Base-by-base conservation (phyloP, 1,284 basidiomycete genomes). In the Puccinia polysora region DNA sequence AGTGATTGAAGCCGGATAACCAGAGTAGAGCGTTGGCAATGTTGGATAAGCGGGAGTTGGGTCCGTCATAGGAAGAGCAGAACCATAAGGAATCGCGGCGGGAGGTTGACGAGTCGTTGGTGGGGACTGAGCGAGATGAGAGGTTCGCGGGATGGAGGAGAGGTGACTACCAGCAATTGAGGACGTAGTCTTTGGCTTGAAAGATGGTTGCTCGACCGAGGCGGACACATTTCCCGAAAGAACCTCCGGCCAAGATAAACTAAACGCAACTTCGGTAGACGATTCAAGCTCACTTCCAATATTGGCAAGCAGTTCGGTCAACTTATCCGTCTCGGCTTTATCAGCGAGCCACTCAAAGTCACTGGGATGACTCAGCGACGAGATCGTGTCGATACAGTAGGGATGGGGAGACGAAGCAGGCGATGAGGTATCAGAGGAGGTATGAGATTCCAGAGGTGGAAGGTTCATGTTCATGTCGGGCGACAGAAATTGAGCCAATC, bases 301-400 rank as follows among this genome's bases (percentile, higher is more conserved):
- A 12, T 32, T 28, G n/a, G 67, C 67, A 6, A 70, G 23, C 30
- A 70, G 23, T n/a, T 70, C 56, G 4, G 67, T 70, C 28, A 70
- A 52, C 56, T 70, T 70, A 53, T 70, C 47, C 34, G 67, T 47
- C 56, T 70, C 67, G 7, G 56, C 43, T 62, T 70, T 59, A 2
- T 70, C 67, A 28, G 56, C 67, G 23, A 70, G 56, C 67, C 67
- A 70, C 4, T 70, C 67, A 52, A 70, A 25, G n/a, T 70, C 67
- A 20, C 45, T 50, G 3, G 43, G 43, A 3, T 55, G 67, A n/a
- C 55, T 60, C 32, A 59, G 25, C 18, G 67, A 50, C 14, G 67
- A 55, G 38, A 25, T 40, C 30, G 3, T 34, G 6, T 70, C 67
- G 30, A 34, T 40, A n/a, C 23, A 20, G 43, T n/a, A 60, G 28